Evolutionary conservation across 768 basidiomycete genomes (phyloP).

Genomic region (Strobilomyces echinocephalus): DNA sequence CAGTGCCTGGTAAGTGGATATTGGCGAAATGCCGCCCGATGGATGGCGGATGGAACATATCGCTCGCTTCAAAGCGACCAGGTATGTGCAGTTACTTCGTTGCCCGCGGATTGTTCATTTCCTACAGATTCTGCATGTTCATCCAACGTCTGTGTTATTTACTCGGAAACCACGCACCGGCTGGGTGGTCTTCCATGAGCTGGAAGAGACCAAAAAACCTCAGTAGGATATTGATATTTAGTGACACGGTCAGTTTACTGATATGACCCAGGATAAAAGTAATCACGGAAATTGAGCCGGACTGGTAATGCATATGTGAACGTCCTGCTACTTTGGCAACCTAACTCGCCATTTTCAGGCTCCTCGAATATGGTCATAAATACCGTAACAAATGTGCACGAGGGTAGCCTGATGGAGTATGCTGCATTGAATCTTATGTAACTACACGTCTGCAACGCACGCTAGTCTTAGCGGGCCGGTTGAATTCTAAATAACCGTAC

Average conservation of each 20-base stretch:
- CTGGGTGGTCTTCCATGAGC: slow-evolving; percentile 94
- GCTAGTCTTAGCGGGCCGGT: too few relatives aligned
- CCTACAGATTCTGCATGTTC: slow-evolving; percentile 73
- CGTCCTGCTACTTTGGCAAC: not conserved
- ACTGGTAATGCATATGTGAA: slow-evolving; percentile 57
- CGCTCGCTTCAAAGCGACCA: slow-evolving; percentile 80
- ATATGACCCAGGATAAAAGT: slow-evolving; percentile 68
- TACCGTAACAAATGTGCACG: slow-evolving; percentile 32
- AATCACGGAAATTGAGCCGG: slow-evolving; percentile 90
- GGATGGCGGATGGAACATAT: slow-evolving; percentile 92
- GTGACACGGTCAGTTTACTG: slow-evolving; percentile 5
- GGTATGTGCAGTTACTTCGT: slow-evolving; percentile 39
- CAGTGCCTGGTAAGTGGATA: slow-evolving; percentile 89
- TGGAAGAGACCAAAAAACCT: slow-evolving; percentile 93
- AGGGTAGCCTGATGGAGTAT: not conserved
- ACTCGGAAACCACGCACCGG: slow-evolving; percentile 86
- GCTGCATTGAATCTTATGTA: too few relatives aligned
- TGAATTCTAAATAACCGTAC: too few relatives aligned
- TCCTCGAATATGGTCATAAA: slow-evolving; percentile 48
- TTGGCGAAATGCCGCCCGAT: slow-evolving; percentile 89
- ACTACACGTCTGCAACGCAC: too few relatives aligned
- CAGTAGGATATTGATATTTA: slow-evolving; percentile 49
- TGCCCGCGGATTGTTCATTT: not conserved
- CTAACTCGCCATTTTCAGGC: slow-evolving; percentile 29
- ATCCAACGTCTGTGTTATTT: slow-evolving; percentile 92